Base-by-base conservation (phyloP, 2,329 filamentous ascomycete genomes). In the Nemania bipapillata region DNA sequence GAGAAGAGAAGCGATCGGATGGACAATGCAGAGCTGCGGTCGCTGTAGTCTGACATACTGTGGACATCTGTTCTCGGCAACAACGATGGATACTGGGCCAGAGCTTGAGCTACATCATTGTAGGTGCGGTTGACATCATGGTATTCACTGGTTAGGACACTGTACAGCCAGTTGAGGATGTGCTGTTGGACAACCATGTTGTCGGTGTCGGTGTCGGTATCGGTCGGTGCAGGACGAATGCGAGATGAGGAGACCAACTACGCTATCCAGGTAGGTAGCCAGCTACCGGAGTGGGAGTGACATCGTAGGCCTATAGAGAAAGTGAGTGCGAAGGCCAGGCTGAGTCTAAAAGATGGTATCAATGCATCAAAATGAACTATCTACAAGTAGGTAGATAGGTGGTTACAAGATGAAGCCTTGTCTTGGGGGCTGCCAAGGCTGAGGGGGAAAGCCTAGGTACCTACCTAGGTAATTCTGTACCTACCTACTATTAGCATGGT, bases 91-190 rank as follows among this genome's bases (percentile, higher is more conserved):
- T 94, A 93, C 74, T 91, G 88, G 35, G 92, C 87, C 61, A 99
- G 88, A 30, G 90, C 89, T 77, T 93, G 91, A 71, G 92, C 94
- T 74, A 96, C 90, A 81, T 98, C 94, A 79, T 92, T 92, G 83
- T 98, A 98, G 62, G 94, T 93, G 70, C 94, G 91, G 78, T 95
- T 96, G 67, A 96, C 91, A 83, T 98, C 93, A 79, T 90, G 90
- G 79, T 99, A 98, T 87, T 97, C 93, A 76, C 90, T 92, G 49
- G 91, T 92, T 66, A 98, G 83, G 64, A 97, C 91, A 81, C 92
- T 96, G 82, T 97, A 97, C 5, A 98, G 89, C 95, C 95, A 98
- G 82, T 94, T 94, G 77, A 98, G 86, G 69, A 96, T 91, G 82
- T 94, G 92, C 81, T 97, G 94, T 76, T 93, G 91, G 78, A 97